phyloP scores from a whole-genome alignment of 2,329 filamentous ascomycete species.

The Orbilia brochopaga region DNA sequence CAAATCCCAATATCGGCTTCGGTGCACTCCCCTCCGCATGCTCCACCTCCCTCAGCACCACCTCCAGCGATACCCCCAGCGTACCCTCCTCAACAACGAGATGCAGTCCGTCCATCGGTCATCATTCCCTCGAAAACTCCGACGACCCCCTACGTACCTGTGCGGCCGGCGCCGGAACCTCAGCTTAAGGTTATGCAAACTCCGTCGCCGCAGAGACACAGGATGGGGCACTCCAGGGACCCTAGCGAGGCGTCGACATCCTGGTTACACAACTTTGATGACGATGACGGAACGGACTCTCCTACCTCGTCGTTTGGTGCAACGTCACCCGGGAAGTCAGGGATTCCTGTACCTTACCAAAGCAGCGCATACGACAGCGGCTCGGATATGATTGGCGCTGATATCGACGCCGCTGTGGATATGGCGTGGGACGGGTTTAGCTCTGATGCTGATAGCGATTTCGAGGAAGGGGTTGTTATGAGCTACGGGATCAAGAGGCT shows the following conservation, averaged over 20 bases:
- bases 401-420: slow-evolving; percentile 91
- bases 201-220: slow-evolving; percentile 44
- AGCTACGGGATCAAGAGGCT: slow-evolving; percentile 46
- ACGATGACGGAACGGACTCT: slow-evolving; percentile 82
- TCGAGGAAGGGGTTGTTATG: slow-evolving; percentile 61
- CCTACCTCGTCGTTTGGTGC: slow-evolving; percentile 71
- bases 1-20: neutral
- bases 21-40: slow-evolving; percentile 17
- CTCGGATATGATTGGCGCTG: slow-evolving; percentile 67
- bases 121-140: slow-evolving; percentile 28
- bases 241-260: slow-evolving; percentile 79
- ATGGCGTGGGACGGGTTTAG: slow-evolving; percentile 87
- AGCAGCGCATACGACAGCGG: slow-evolving; percentile 52
- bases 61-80: slow-evolving; percentile 41
- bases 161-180: slow-evolving; percentile 27
- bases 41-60: slow-evolving; percentile 36
- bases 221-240: slow-evolving; percentile 54
- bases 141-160: slow-evolving; percentile 8
- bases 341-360: slow-evolving; percentile 44
- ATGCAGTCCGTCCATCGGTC: slow-evolving; percentile 30
- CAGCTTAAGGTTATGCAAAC: slow-evolving; percentile 38
- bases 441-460: slow-evolving; percentile 58
- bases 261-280: slow-evolving; percentile 93
- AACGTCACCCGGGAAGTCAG: slow-evolving; percentile 52
- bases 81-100: slow-evolving; percentile 18